These are phyloP conservation scores for Cyberlindnera saturnus DNA, from an alignment of 805 yeast species.

Conservation along the genomic window DNA sequence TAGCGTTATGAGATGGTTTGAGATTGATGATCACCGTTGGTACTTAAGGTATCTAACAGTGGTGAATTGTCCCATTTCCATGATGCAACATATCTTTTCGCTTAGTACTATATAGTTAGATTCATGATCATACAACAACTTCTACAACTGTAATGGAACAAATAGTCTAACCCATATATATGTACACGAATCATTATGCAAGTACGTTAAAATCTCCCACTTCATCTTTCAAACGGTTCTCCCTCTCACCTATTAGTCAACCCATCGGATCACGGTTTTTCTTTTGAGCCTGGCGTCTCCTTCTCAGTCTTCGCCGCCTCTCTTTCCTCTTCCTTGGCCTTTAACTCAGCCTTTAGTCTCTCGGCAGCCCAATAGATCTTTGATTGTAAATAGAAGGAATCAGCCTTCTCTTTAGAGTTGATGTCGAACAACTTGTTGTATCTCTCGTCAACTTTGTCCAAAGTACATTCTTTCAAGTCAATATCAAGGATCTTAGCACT, in stretches of 20 bases:
- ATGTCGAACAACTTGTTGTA: conserved; percentile 81
- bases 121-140: not conserved
- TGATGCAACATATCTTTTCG: conserved; percentile 21
- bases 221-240: not conserved
- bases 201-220: not conserved
- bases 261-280: conserved; percentile 2
- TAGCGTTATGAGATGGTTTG: conserved; percentile 23
- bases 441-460: conserved; percentile 60
- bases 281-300: conserved; percentile 4
- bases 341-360: conserved; percentile 73
- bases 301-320: conserved; percentile 15
- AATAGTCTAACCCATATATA: not conserved
- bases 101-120: conserved; percentile 2
- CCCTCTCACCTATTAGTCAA: not conserved
- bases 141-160: not conserved
- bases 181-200: conserved; percentile 2
- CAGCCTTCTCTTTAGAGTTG: conserved; percentile 92
- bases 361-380: conserved; percentile 95
- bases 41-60: conserved; percentile 19
- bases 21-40: conserved; percentile 13
- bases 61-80: conserved; percentile 21
- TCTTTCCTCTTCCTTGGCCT: conserved; percentile 41
- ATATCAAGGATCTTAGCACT: conserved; percentile 87
- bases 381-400: conserved; percentile 87
- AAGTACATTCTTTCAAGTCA: conserved; percentile 49